Evolutionary conservation across 305 asterid genomes (phyloP), one percentile per base, ranked within the genome.

Genomic region (Fraxinus xanthoxyloides): DNA sequence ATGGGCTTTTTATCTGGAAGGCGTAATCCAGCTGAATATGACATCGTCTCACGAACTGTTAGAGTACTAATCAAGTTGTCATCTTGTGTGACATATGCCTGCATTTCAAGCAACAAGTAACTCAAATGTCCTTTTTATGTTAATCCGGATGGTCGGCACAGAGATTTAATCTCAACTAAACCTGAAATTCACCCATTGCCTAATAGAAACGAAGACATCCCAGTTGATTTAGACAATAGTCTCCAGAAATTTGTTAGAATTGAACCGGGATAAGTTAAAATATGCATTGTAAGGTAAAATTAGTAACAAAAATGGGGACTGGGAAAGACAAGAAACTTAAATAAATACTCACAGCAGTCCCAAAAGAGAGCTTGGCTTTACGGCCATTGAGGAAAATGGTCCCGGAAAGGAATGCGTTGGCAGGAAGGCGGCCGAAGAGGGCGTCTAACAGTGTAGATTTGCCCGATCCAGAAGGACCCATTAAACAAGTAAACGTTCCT

Each of bases 381-480:
- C 75, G 84, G 7, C 91, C 91, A 46, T 88, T 88, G 69, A 88
- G 72, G 19, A 84, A 76, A 26, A 88, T 86, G 0, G 82, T 84
- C 1, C 91, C 91, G 5, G 83, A 82, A 54, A 86, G 88, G 70
- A 85, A 74, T 7, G 84, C 72, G 54, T 28, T 85, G 12, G 84
- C 75, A 19, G 76, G 84, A 6, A 84, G 75, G 72, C 90, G 70
- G 67, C 91, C 87, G 21, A 77, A n/a, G 26, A 80, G 51, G 28
- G 83, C 35, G 28, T 80, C 79, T 8, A 80, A 77, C 30, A 80
- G 48, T 15, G 83, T 80, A n/a, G 83, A 31, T 28, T 80, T 80
- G 6, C 79, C 83, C 3, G 83, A 80, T 31, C 79, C 83, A 28
- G 83, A 80, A 19, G 83, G 83, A 13, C 83, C 83, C 83, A 80